A percentile compares a stretch with the other conserved stretches of the same genome.
phyloP scores from a whole-genome alignment of 495 filamentous ascomycete genomes.

The Entonaema liquescens region DNA sequence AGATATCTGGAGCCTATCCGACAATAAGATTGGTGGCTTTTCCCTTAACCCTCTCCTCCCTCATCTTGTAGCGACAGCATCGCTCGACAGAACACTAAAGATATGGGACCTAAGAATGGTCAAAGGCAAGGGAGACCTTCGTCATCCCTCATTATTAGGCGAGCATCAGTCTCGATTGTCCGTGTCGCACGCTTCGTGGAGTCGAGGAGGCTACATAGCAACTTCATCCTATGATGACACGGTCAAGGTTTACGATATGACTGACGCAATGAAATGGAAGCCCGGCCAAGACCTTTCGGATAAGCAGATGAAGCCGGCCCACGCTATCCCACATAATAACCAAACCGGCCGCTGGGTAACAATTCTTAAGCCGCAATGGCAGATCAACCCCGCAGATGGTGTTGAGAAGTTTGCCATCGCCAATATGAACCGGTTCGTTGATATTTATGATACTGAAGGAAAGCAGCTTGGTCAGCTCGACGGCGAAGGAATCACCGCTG shows the following conservation, averaged over 20 bases:
- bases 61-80: slow-evolving; percentile 89
- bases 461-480: slow-evolving; percentile 91
- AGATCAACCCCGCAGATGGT: slow-evolving; percentile 75
- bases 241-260: slow-evolving; percentile 87
- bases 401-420: slow-evolving; percentile 90
- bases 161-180: slow-evolving; percentile 84
- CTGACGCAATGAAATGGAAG: slow-evolving; percentile 69
- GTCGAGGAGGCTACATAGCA: slow-evolving; percentile 79
- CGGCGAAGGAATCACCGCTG: slow-evolving; percentile 88
- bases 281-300: slow-evolving; percentile 65
- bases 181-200: slow-evolving; percentile 91
- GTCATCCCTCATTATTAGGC: slow-evolving; percentile 72
- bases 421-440: slow-evolving; percentile 98
- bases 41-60: slow-evolving; percentile 77
- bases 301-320: slow-evolving; percentile 71
- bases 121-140: slow-evolving; percentile 58
- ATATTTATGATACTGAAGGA: slow-evolving; percentile 81
- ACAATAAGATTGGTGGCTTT: slow-evolving; percentile 97
- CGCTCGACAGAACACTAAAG: slow-evolving; percentile 86
- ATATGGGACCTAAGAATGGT: slow-evolving; percentile 94
- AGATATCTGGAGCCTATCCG: slow-evolving; percentile 78
- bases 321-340: slow-evolving; percentile 85
- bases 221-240: slow-evolving; percentile 95
- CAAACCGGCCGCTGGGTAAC: slow-evolving; percentile 84
- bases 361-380: slow-evolving; percentile 94